Base-by-base conservation (phyloP, 768 basidiomycete genomes). In the Termitomyces sp. region DNA sequence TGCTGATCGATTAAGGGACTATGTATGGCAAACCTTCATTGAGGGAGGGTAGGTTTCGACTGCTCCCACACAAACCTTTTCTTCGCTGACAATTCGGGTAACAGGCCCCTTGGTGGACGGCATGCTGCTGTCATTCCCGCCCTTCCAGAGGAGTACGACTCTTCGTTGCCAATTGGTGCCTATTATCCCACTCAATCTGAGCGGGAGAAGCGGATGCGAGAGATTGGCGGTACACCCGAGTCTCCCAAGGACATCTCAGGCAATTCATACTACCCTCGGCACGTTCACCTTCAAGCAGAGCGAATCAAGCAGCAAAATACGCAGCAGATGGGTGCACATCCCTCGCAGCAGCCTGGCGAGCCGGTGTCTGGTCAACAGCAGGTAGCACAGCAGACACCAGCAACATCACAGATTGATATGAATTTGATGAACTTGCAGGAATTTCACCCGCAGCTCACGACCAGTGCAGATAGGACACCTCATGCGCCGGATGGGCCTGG, bases 21-120 rank as follows among this genome's bases (percentile, higher is more conserved):
- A 94, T 68, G 89, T 92, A 30, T 91, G 90, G 90, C 91, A 93
- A 68, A 82, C 85, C 59, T 93, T 91, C 68, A 79, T 84, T 9
- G 91, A 94, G 72, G 91, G 91, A 75, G 91, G 90, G 87, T 89
- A 72, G 80, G 88, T 83, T 50, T 45, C 65, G 57, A 55, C 44
- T 34, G 46, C 40, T 55, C 65, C 43, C 27, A 59, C 32, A 33
- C 14, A 53, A 46, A 68, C 50, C n/a, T 44, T 33, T 14, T 55
- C 13, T 36, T 39, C 20, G 33, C 36, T 57, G 42, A 52, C 44
- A 44, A 55, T 59, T n/a, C 37, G 4, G 30, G 51, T 24, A 55
- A 49, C 68, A 91, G 89, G 63, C 87, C 83, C 45, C 79, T 91
- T 56, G 90, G 91, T 55, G 90, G 91, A 64, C 79, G 91, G 39